Conservation (phyloP, 225 moss, liverwort and hornwort species). For the Polytrichum commune region DNA sequence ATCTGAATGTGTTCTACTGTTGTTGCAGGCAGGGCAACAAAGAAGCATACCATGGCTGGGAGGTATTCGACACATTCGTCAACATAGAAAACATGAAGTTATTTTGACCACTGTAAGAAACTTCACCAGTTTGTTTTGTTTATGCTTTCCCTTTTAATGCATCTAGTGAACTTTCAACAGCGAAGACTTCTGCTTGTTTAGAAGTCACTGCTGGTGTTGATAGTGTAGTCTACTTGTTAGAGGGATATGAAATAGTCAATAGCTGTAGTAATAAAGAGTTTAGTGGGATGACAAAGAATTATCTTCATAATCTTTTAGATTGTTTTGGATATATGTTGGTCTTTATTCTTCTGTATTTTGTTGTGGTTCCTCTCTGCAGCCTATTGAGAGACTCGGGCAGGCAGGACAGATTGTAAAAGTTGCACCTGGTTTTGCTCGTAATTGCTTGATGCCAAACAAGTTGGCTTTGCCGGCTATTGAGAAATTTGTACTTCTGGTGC, state of each 20-base stretch:
- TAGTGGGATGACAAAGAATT: too few relatives aligned
- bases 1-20: too few relatives aligned
- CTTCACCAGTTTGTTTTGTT: neutral
- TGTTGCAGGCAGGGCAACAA: conserved; percentile 5
- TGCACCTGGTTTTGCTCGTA: conserved; percentile 92
- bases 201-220: too few relatives aligned
- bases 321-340: too few relatives aligned
- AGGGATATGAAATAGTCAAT: too few relatives aligned
- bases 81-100: conserved; percentile 57
- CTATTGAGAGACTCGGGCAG: conserved; percentile 78
- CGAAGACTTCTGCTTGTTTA: too few relatives aligned
- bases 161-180: too few relatives aligned
- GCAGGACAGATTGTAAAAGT: conserved; percentile 95
- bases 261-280: too few relatives aligned
- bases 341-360: too few relatives aligned
- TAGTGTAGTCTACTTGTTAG: too few relatives aligned
- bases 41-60: conserved; percentile 11
- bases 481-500: conserved; percentile 79
- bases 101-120: conserved; percentile 54
- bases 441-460: conserved; percentile 87
- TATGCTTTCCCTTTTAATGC: too few relatives aligned
- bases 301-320: too few relatives aligned
- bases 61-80: conserved; percentile 46
- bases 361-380: conserved; percentile 35
- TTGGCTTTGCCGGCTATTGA: conserved; percentile 90